Evolutionary conservation across 805 yeast genomes (phyloP), one percentile per base, ranked within the genome.

Genomic region (Saccharomycopsis olivae): DNA sequence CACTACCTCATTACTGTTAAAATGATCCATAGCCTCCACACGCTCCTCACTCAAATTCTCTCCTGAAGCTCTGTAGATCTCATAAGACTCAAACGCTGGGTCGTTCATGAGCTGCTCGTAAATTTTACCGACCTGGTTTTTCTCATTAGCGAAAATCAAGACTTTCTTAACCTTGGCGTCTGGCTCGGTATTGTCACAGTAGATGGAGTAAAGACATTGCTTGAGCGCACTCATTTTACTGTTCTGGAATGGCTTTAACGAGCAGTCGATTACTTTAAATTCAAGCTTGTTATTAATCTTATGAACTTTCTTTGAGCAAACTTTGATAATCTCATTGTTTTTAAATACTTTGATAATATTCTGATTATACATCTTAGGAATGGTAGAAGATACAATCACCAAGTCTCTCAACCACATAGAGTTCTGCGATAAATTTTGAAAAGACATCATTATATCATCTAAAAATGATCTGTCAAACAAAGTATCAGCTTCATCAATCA

Each of bases 401-500:
- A 86, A 57, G 46, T 84, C 81, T 35, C 64, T 66, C 30, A 81
- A 59, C 44, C 71, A 69, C 3, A 60, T 51, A 11, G 35, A 28
- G 15, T 21, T 14, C 5, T 23, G 16, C 15, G 72, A 64, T 61
- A 76, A 66, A 36, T 58, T 49, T 17, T 58, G 64, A 46, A 73
- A 68, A 2, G 95, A 83, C 36, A 74, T 77, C 19, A 68, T 68
- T 9, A 40, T 40, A 14, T 40, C 40, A 6, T 18, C 32, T 27
- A 40, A 30, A 33, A 40, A 40, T 5, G 44, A 40, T 13, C 37
- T 35, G 14, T 40, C 44, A 16, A 40, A 23, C 9, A 40, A 32
- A n/a, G 40, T 36, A 59, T 89, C 98, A 0, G 98, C 97, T 58
- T 89, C 98, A 55, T 89, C 98, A 11, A 83, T 71, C 2, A 84